phyloP scores from a whole-genome alignment of 257 asterid genomes.

The Solanum etuberosum region DNA sequence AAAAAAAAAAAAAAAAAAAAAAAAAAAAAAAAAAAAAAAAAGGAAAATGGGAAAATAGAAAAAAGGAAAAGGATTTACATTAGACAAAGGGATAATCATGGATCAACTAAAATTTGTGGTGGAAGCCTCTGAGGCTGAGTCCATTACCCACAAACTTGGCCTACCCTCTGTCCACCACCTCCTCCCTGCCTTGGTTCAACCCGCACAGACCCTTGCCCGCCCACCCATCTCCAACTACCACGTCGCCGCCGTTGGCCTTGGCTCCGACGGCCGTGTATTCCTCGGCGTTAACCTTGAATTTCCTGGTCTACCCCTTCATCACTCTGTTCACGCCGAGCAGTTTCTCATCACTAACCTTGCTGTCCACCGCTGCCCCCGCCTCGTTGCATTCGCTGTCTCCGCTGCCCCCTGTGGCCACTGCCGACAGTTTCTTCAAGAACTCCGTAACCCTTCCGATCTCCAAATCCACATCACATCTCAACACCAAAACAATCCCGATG shows the following conservation, averaged over 20 bases:
- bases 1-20: too few relatives aligned
- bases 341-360: constrained; percentile 60
- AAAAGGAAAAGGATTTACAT: background rate
- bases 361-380: constrained; percentile 43
- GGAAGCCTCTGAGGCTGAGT: constrained; percentile 52
- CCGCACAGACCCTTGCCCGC: constrained; percentile 66
- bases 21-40: background rate
- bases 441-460: constrained; percentile 45
- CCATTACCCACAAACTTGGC: constrained; percentile 40
- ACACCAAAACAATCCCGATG: background rate
- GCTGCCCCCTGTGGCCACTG: constrained; percentile 98
- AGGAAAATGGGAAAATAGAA: background rate
- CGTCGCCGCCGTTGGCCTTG: constrained; percentile 84
- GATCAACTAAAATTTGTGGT: constrained; percentile 45
- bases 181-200: constrained; percentile 57
- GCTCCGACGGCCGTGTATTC: constrained; percentile 75
- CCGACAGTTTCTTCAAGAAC: constrained; percentile 86
- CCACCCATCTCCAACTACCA: constrained; percentile 73
- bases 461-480: constrained; percentile 40
- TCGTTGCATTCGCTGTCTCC: constrained; percentile 62
- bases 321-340: constrained; percentile 90
- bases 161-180: constrained; percentile 63
- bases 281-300: constrained; percentile 83
- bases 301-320: constrained; percentile 69
- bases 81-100: constrained; percentile 3